A percentile compares a stretch with the other conserved stretches of the same genome.
phyloP scores from a whole-genome alignment of 2,329 filamentous ascomycete genomes.

The Chaetomium sp. region DNA sequence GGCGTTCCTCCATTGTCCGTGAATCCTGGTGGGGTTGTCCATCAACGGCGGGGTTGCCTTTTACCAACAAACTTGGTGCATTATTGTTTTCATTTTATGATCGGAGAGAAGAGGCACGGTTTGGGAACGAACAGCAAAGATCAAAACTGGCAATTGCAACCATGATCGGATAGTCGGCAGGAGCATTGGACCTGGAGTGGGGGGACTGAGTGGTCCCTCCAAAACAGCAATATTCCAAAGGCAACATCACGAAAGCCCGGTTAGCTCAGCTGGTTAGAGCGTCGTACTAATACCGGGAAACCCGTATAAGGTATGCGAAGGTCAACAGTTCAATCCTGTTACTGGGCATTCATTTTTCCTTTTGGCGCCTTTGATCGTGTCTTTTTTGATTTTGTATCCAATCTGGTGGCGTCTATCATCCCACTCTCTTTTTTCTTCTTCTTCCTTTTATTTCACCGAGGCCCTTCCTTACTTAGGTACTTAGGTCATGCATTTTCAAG shows the following conservation, averaged over 20 bases:
- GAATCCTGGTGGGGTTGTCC: background rate
- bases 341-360: constrained; percentile 31
- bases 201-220: background rate
- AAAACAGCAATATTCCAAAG: background rate
- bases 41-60: background rate
- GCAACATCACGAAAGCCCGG: constrained; percentile 26
- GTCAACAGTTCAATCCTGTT: constrained; percentile 39
- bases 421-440: constrained; percentile 1
- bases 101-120: background rate
- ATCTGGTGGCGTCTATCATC: background rate
- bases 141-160: background rate
- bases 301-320: constrained; percentile 35
- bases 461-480: no score
- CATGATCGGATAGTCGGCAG: background rate
- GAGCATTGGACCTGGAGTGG: background rate
- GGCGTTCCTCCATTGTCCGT: background rate
- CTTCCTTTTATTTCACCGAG: background rate
- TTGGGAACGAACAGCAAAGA: background rate
- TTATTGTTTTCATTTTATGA: background rate
- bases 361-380: background rate
- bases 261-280: constrained; percentile 38
- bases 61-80: background rate
- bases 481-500: no score
- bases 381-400: background rate
- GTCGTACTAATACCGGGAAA: constrained; percentile 35